phyloP scores from a whole-genome alignment of 768 basidiomycete species.

The Kwoniella shandongensis region DNA sequence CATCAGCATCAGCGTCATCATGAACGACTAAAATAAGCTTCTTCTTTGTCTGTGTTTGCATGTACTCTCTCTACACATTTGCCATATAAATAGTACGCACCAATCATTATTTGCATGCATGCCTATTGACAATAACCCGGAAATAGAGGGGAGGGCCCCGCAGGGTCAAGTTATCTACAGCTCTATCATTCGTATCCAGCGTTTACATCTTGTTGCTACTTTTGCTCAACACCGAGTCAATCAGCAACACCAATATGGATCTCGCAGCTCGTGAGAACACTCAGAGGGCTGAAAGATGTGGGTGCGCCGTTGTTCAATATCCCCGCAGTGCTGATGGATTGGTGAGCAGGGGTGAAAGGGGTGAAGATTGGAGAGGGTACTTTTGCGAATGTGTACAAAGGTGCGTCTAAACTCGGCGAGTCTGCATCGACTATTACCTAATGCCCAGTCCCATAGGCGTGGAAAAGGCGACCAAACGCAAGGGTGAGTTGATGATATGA shows the following conservation, averaged over 20 bases:
- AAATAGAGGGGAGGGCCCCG: background rate
- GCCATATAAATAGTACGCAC: no score
- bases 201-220: background rate
- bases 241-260: constrained; percentile 22
- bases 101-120: no score
- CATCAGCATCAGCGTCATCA: constrained; percentile 3
- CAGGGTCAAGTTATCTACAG: no score
- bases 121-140: no score
- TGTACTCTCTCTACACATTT: no score
- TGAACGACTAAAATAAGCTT: no score
- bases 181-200: no score
- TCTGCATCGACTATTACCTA: background rate
- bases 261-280: constrained; percentile 29
- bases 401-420: constrained; percentile 55
- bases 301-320: background rate
- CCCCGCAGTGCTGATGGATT: background rate
- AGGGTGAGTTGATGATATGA: constrained; percentile 23
- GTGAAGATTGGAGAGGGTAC: constrained; percentile 67
- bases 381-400: constrained; percentile 93
- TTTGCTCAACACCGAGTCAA: background rate
- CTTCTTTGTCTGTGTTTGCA: no score
- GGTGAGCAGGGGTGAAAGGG: constrained; percentile 53
- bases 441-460: constrained; percentile 13
- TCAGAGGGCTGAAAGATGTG: constrained; percentile 27
- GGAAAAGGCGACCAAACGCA: constrained; percentile 41